Percentiles rank a stretch among this genome's conserved stretches.
These are phyloP conservation scores for Hordeum vulgare DNA, from an alignment of 176 grass and related monocot genomes.

Conservation along the genomic window DNA sequence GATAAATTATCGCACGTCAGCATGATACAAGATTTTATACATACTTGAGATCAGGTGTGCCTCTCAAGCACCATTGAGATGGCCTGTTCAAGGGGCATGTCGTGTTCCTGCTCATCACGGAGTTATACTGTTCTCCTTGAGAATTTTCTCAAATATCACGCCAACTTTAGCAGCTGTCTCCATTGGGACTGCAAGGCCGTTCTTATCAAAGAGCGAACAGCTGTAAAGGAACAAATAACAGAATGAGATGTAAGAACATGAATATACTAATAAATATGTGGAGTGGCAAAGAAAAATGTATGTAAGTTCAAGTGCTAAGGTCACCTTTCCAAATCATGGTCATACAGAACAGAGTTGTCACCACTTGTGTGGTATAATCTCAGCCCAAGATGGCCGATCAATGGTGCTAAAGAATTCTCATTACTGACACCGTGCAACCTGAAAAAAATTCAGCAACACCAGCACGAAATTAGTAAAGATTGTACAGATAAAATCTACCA, in stretches of 20 bases:
- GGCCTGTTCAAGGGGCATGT: conserved; percentile 82
- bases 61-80: conserved; percentile 85
- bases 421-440: conserved; percentile 89
- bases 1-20: not conserved
- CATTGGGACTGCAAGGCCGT: conserved; percentile 58
- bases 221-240: conserved; percentile 22
- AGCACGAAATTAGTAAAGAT: not conserved
- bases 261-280: not conserved
- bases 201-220: conserved; percentile 80
- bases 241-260: not conserved
- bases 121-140: conserved; percentile 77
- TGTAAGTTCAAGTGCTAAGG: not conserved
- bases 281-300: not conserved
- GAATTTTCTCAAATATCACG: conserved; percentile 70
- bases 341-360: conserved; percentile 90
- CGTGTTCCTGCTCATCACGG: conserved; percentile 63
- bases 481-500: not conserved
- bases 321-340: conserved; percentile 94
- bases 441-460: conserved; percentile 13
- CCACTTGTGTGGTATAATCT: conserved; percentile 85
- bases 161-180: conserved; percentile 72
- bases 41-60: conserved; percentile 75
- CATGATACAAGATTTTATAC: not conserved
- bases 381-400: conserved; percentile 72
- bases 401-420: conserved; percentile 82